Evolutionary conservation across 2,329 filamentous ascomycete genomes (phyloP).

Genomic region (Xylaria digitata): DNA sequence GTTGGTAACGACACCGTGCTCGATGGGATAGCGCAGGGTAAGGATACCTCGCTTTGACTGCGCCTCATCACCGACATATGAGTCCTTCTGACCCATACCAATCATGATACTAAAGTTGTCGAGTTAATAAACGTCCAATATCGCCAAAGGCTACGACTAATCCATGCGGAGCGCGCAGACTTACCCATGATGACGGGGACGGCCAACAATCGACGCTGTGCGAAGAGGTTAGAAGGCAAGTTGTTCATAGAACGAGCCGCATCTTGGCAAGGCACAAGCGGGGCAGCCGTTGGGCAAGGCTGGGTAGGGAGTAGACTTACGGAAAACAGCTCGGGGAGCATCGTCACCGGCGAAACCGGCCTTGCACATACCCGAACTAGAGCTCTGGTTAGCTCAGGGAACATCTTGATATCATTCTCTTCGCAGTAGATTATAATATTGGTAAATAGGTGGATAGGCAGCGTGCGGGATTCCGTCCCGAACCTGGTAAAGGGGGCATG

Average conservation of each 20-base stretch:
- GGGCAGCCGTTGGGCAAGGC: slow-evolving; percentile 52
- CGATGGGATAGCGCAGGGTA: slow-evolving; percentile 98
- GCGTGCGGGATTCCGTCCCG: slow-evolving; percentile 23
- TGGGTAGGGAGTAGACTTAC: slow-evolving; percentile 73
- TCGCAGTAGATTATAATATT: neutral
- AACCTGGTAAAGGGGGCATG: slow-evolving; percentile 36
- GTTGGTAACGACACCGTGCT: slow-evolving; percentile 99
- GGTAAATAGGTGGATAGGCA: slow-evolving; percentile 7
- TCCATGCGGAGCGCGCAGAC: slow-evolving; percentile 51
- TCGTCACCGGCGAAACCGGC: slow-evolving; percentile 99
- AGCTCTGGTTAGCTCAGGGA: slow-evolving; percentile 43
- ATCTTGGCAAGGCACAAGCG: slow-evolving; percentile 50
- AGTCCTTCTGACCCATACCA: slow-evolving; percentile 99
- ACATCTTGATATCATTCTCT: neutral
- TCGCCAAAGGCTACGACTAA: slow-evolving; percentile 5
- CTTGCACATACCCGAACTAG: slow-evolving; percentile 99
- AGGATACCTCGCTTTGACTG: slow-evolving; percentile 99
- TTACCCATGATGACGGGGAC: slow-evolving; percentile 99
- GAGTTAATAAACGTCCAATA: slow-evolving; percentile 19
- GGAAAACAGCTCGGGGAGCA: slow-evolving; percentile 99
- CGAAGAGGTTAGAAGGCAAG: slow-evolving; percentile 51
- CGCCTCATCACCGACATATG: slow-evolving; percentile 99
- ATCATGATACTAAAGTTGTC: slow-evolving; percentile 89
- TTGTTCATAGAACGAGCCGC: slow-evolving; percentile 36
- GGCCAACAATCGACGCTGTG: slow-evolving; percentile 97